phyloP scores from a whole-genome alignment of 768 basidiomycete genomes.

The Cantharellus anzutake region DNA sequence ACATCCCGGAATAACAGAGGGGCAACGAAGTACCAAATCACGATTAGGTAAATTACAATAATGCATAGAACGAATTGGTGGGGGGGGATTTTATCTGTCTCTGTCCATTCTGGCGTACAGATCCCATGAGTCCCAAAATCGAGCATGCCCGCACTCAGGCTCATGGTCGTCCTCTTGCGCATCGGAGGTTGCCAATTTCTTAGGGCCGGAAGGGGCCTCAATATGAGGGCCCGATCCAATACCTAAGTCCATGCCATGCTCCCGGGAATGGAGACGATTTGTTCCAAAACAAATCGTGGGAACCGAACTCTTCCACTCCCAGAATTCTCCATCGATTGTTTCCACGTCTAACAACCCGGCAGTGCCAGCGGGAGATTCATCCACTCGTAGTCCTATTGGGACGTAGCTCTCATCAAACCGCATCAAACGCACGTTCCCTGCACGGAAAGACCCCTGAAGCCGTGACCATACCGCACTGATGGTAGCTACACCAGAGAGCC shows the following conservation, averaged over 20 bases:
- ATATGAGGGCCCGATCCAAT: not conserved
- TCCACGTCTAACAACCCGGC: conserved; percentile 2
- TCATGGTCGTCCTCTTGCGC: not conserved
- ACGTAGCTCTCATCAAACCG: not conserved
- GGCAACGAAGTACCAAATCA: too few relatives aligned
- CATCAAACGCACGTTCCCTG: conserved; percentile 1
- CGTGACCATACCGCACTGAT: conserved; percentile 1
- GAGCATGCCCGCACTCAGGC: not conserved
- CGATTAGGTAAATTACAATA: too few relatives aligned
- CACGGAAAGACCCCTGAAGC: not conserved
- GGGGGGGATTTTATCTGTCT: not conserved
- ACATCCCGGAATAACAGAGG: too few relatives aligned
- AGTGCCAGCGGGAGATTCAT: not conserved
- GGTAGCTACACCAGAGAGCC: conserved; percentile 2
- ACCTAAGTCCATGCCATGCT: not conserved
- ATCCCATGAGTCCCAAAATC: not conserved
- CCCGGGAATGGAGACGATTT: not conserved
- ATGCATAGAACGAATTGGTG: too few relatives aligned
- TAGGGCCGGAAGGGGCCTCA: not conserved
- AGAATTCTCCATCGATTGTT: not conserved
- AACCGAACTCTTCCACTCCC: not conserved
- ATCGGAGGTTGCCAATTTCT: not conserved
- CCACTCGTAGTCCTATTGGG: not conserved
- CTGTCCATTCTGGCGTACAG: not conserved
- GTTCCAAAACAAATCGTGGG: not conserved